Evolutionary conservation across 371 early-diverging fungal species (phyloP), one percentile per base, ranked within the genome.

Genomic region (Mucor sp.): DNA sequence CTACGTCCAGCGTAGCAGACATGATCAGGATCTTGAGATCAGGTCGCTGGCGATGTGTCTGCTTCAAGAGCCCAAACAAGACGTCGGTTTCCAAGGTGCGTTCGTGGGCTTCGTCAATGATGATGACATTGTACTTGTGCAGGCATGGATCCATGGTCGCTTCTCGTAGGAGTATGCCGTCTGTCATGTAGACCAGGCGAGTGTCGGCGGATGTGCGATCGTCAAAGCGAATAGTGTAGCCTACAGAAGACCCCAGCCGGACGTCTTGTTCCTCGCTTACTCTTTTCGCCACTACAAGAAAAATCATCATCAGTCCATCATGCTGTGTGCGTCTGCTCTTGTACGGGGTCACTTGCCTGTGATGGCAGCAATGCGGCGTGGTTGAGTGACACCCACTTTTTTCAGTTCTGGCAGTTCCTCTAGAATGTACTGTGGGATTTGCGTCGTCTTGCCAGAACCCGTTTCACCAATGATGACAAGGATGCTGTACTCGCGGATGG

Each of bases 81-180:
- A 99, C 86, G 69, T 99, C 99, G 0, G 97, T 97, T 64, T 97
- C 95, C 1, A 96, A 78, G 0, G 90, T 92, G 53, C 98, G 87
- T 79, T 99, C 99, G 76, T 99, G 99, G 1, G 97, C 97, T 82
- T 98, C 98, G 74, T 98, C 98, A 15, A 95, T 85, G 11, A 95
- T 75, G 21, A 99, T 86, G 8, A 92, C 77, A 30, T 91, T 89
- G 62, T 95, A 95, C 19, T 87, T 83, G 2, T 63, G 66, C 0
- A 93, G 68, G 6, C 66, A 50, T 0, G 89, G 88, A 77, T 95
- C 90, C 25, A 85, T 71, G 0, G 91, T 88, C 0, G 87, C 85
- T 72, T 94, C 92, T 12, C 93, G 88, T 37, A 99, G 73, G 30
- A 99, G 78, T 1, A 96, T 88, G 32, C 98, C 98, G 69, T 98